phyloP scores from a whole-genome alignment of 768 basidiomycete species.

The Lactifluus pinguis region DNA sequence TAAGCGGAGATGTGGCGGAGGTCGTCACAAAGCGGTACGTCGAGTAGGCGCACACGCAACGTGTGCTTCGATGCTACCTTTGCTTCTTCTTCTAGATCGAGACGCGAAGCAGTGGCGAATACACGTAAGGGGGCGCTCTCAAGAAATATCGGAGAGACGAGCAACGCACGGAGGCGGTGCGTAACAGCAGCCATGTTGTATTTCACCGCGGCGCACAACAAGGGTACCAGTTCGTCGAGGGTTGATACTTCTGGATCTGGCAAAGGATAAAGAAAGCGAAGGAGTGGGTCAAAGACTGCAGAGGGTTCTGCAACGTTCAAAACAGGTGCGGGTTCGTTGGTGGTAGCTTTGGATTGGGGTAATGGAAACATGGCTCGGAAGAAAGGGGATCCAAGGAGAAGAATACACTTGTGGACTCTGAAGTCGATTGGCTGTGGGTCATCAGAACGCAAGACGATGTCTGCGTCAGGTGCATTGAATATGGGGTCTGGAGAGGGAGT shows the following conservation, averaged over 20 bases:
- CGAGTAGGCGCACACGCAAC: constrained; percentile 43
- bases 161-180: constrained; percentile 39
- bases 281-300: constrained; percentile 37
- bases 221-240: constrained; percentile 43
- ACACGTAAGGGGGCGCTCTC: constrained; percentile 45
- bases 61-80: constrained; percentile 51
- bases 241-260: constrained; percentile 42
- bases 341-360: constrained; percentile 38
- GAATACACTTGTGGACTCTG: constrained; percentile 51
- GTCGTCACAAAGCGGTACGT: constrained; percentile 51
- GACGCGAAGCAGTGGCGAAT: constrained; percentile 62
- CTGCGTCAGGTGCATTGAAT: constrained; percentile 42
- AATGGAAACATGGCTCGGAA: constrained; percentile 61
- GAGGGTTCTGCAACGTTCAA: constrained; percentile 49
- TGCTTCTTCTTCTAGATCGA: constrained; percentile 55
- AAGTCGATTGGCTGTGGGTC: constrained; percentile 36
- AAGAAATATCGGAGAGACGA: constrained; percentile 44
- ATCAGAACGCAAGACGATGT: constrained; percentile 42
- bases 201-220: constrained; percentile 50
- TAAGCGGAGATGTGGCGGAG: constrained; percentile 59
- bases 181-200: constrained; percentile 49
- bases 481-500: constrained; percentile 10
- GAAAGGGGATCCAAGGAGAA: constrained; percentile 56
- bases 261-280: constrained; percentile 56
- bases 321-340: constrained; percentile 30